Conservation (phyloP, 305 asterid species). For the Fraxinus xanthoxyloides region DNA sequence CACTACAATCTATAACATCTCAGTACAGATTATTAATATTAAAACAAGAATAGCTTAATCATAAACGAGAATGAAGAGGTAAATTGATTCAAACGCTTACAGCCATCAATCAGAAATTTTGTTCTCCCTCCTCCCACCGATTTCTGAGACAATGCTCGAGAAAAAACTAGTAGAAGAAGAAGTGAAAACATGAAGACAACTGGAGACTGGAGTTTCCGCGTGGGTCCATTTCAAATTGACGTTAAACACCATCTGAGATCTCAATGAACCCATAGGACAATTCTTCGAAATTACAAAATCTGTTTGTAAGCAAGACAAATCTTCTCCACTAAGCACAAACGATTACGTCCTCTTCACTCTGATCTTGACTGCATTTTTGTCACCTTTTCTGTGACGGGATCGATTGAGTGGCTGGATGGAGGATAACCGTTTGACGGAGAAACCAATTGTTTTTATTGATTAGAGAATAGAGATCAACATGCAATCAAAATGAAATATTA, state of each 20-base stretch:
- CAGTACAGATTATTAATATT: neutral
- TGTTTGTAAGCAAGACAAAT: constrained; percentile 20
- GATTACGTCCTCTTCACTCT: neutral
- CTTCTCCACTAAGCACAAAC: neutral
- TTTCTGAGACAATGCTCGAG: neutral
- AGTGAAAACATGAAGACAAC: neutral
- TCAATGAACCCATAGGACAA: constrained; percentile 20
- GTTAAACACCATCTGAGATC: constrained; percentile 31
- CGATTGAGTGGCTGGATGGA: neutral
- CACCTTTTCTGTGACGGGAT: neutral
- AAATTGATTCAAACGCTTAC: constrained; percentile 33
- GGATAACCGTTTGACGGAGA: neutral
- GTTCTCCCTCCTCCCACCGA: neutral
- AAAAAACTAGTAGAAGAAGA: neutral
- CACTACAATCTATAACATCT: neutral
- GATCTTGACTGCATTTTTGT: neutral
- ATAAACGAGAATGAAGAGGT: neutral
- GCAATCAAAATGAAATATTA: neutral
- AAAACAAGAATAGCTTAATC: neutral
- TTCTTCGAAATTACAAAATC: constrained; percentile 31
- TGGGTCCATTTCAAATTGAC: constrained; percentile 33
- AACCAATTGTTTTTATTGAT: neutral
- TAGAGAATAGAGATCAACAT: neutral
- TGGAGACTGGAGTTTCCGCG: constrained; percentile 30
- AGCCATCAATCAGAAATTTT: constrained; percentile 27